Evolutionary conservation across 345 rosid genomes (phyloP), one percentile per base, ranked within the genome.

Genomic region (Arabis hirsuta): DNA sequence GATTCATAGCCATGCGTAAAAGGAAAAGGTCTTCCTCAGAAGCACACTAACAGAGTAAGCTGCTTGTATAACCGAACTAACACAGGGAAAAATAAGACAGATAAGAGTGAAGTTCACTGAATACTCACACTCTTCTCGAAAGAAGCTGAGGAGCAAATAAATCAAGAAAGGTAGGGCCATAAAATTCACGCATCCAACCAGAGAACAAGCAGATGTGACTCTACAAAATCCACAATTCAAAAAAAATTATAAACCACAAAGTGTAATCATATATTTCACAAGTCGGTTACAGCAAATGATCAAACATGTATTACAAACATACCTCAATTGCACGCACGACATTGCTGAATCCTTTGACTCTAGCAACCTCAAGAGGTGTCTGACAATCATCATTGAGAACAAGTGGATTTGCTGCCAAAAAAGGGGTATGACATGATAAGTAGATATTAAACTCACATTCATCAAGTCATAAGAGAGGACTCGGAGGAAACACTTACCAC

Each of bases 261-360:
- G 55, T 0, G 55, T 0, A 9, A 45, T 38, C 53, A 53, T 60
- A 31, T 36, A 9, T 31, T 27, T 56, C 62, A 74, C 41, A 58
- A 10, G n/a, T 10, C 13, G 0, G 7, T 10, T 16, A 61, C 31
- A 59, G 20, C 0, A 16, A 19, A 61, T 5, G 32, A 36, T 7
- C 3, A 59, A 39, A 44, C 19, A 16, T 11, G 62, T 7, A 43
- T 61, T 7, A 55, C 7, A 50, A 44, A 54, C 55, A 69, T 70
- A 91, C 99, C 98, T 95, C 99, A 78, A 95, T 84, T 24, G 88
- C 73, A 50, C 96, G 97, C 4, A 92, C 98, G 39, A 88, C 91
- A 78, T 82, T 88, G 65, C 58, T 68, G 42, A 22, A 76, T 41
- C 97, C 96, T 82, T 96, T 96, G 32, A 72, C 81, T 76, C 99